Conservation (phyloP, 495 filamentous ascomycete species). For the Thozetella sp. region DNA sequence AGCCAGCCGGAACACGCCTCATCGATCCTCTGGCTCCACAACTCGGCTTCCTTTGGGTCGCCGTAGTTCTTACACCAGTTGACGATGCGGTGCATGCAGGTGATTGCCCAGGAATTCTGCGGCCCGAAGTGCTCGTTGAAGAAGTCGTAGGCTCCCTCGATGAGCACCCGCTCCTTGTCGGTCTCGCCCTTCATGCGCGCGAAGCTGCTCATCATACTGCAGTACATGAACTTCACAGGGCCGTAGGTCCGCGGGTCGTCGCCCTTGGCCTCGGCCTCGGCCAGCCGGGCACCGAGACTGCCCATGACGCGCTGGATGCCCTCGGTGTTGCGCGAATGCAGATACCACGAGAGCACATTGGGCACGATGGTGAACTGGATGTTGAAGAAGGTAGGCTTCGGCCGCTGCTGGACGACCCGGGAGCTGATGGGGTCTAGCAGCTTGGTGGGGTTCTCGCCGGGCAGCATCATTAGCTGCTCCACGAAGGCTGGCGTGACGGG, state of each 20-base stretch:
- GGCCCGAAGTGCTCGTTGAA: not conserved
- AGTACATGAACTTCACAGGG: conserved; percentile 1
- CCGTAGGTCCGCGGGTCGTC: not conserved
- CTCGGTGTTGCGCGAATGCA: not conserved
- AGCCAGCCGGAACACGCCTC: not conserved
- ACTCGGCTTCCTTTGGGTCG: conserved; percentile 1
- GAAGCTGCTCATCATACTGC: conserved; percentile 3
- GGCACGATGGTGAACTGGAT: conserved; percentile 3
- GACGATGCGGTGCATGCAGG: conserved; percentile 1
- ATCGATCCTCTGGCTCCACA: conserved; percentile 2
- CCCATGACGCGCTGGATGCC: not conserved
- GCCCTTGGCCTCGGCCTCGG: not conserved
- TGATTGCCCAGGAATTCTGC: not conserved
- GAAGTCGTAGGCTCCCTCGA: not conserved
- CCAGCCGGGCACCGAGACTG: not conserved
- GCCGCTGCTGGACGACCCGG: not conserved
- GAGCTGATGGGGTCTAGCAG: not conserved
- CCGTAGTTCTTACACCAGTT: conserved; percentile 3
- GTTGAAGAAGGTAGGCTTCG: conserved; percentile 2
- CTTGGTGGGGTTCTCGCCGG: conserved; percentile 1
- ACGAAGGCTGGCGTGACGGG: not conserved
- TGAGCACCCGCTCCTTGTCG: not conserved
- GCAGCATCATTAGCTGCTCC: not conserved
- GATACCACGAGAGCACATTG: conserved; percentile 1
- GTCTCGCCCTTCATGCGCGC: not conserved